Percentiles rank a stretch among this genome's conserved stretches.
Conservation (phyloP, 148 eudicot genomes). For the Euryodendron excelsum region DNA sequence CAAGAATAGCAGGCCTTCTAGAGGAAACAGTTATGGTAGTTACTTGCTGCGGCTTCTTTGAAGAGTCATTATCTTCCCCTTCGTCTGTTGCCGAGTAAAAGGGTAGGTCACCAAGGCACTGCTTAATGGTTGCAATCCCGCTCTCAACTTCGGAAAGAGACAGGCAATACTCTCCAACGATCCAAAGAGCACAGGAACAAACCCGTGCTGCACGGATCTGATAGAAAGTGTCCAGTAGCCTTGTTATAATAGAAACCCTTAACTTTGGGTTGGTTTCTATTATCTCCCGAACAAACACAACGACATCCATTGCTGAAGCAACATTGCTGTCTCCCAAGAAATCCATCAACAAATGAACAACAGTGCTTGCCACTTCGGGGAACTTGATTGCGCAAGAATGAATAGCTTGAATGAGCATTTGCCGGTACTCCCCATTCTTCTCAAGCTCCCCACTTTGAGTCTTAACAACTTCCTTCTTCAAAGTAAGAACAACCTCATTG, state of each 20-base stretch:
- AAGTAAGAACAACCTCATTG: slow-evolving; percentile 74
- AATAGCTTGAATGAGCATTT: slow-evolving; percentile 87
- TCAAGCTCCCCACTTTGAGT: slow-evolving; percentile 81
- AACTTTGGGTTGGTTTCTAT: slow-evolving; percentile 84
- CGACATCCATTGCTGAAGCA: slow-evolving; percentile 90
- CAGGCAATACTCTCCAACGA: slow-evolving; percentile 78
- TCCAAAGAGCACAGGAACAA: slow-evolving; percentile 85
- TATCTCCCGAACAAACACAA: slow-evolving; percentile 73
- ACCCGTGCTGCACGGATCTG: slow-evolving; percentile 86
- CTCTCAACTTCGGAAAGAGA: slow-evolving; percentile 83
- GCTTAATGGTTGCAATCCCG: slow-evolving; percentile 70
- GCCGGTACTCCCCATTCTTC: slow-evolving; percentile 80
- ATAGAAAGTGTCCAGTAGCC: slow-evolving; percentile 75
- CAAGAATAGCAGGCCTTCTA: slow-evolving; percentile 77
- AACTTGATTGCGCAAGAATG: slow-evolving; percentile 83
- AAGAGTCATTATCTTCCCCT: slow-evolving; percentile 60
- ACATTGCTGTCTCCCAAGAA: slow-evolving; percentile 81
- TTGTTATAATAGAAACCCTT: slow-evolving; percentile 71
- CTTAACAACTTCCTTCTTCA: slow-evolving; percentile 88
- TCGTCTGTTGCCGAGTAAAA: slow-evolving; percentile 65
- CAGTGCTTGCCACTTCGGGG: slow-evolving; percentile 90
- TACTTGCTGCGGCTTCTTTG: slow-evolving; percentile 53
- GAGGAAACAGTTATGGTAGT: slow-evolving; percentile 64
- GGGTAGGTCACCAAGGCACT: slow-evolving; percentile 81
- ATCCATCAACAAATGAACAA: slow-evolving; percentile 85